Base-by-base conservation (phyloP, 192 early-diverging fungal genomes). In the Funneliformis geosporum region DNA sequence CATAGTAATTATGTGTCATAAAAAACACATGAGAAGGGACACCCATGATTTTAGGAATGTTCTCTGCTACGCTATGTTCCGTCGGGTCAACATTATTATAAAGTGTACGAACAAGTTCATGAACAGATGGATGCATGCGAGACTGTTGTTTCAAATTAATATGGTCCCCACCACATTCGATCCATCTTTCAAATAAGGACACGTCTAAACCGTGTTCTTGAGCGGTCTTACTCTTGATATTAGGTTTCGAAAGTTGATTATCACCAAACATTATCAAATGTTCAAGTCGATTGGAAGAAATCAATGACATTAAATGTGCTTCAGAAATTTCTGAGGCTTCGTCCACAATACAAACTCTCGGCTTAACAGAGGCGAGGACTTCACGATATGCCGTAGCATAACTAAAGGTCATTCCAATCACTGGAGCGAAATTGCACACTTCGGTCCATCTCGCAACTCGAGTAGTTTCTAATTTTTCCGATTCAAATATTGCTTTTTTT, bases 361-460 rank as follows among this genome's bases (percentile, higher is more conserved):
- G 82, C 33, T 42, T 68, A 0, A 83, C 60, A 0, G 25, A 60
- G 0, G 25, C 14, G n/a, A 85, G 21, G 27, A 83, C 68, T 27
- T 80, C 78, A 25, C 61, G 82, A 70, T 81, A 50, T 2, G 67
- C 23, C 5, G 72, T 39, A 5, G 84, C 84, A 74, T 83, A 83
- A 28, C 65, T 71, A 2, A 80, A 42, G 1, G 84, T 85, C 75
- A 85, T 83, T 3, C 82, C 84, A 11, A 85, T 66, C 8, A 85
- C 55, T 6, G 71, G 73, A n/a, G 38, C 76, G 8, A 83, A 85
- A 16, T 60, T 59, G 38, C 79, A 68, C 1, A 60, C 55, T 12
- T 65, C 59, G 5, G 38, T 18, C 79, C 79, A 81, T 14, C 70
- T 65, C 5, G 69, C 25, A 6, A 66, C 10, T 21, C 73, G 50